Conservation (phyloP, 805 yeast genomes). For the Starmera amethionina region DNA sequence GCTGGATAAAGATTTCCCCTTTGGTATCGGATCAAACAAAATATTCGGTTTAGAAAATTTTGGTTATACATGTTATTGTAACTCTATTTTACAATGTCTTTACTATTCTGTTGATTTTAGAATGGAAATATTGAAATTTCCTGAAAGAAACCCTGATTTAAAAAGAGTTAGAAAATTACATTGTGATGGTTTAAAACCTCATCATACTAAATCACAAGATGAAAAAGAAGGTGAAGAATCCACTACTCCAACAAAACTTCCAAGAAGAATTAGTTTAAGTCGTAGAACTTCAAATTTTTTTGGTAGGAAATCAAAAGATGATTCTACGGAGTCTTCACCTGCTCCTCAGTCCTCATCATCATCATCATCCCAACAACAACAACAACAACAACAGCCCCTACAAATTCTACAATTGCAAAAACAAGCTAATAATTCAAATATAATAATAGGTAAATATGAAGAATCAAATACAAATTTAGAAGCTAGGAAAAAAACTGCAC, state of each 20-base stretch:
- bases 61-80: constrained; percentile 92
- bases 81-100: constrained; percentile 83
- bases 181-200: constrained; percentile 32
- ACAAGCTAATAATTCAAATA: constrained; percentile 2
- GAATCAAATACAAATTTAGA: constrained; percentile 43
- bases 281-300: constrained; percentile 21
- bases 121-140: constrained; percentile 38
- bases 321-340: neutral
- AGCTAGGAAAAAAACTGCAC: constrained; percentile 67
- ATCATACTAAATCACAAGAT: constrained; percentile 20
- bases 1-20: constrained; percentile 26
- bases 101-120: constrained; percentile 70
- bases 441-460: constrained; percentile 11
- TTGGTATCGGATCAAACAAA: constrained; percentile 60
- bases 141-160: constrained; percentile 23
- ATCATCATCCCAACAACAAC: neutral
- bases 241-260: neutral
- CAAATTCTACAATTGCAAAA: constrained; percentile 11
- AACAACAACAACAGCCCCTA: constrained; percentile 1
- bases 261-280: constrained; percentile 7
- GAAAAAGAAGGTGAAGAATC: neutral
- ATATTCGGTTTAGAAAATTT: constrained; percentile 77
- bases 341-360: neutral
- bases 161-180: constrained; percentile 28
- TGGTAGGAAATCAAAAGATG: constrained; percentile 13